Conservation (phyloP, 495 filamentous ascomycete genomes). For the Zalerion maritima region DNA sequence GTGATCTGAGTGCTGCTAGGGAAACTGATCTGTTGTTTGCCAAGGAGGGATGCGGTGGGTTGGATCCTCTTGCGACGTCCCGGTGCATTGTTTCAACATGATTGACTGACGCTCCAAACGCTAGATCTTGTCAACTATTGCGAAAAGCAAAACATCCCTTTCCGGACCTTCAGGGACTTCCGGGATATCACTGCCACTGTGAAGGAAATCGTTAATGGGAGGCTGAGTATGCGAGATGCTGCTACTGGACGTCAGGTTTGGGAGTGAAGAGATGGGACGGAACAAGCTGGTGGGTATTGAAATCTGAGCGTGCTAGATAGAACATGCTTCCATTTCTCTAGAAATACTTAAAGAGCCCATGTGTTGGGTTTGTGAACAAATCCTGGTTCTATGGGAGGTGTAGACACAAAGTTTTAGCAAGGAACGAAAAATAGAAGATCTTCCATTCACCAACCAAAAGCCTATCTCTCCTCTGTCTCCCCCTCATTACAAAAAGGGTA, state of each 20-base stretch:
- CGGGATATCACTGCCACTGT: conserved; percentile 55
- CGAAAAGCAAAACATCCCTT: conserved; percentile 61
- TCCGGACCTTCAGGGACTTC: conserved; percentile 71
- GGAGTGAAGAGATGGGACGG: too few species aligned
- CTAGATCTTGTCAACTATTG: conserved; percentile 73
- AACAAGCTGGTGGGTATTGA: too few species aligned
- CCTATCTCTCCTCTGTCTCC: too few species aligned
- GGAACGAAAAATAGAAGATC: too few species aligned
- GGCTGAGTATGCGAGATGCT: conserved; percentile 30
- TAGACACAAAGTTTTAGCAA: too few species aligned
- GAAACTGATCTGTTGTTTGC: conserved; percentile 86
- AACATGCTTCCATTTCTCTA: too few species aligned
- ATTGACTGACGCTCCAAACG: conserved; percentile 2
- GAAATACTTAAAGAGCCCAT: too few species aligned
- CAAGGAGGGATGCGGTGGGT: conserved; percentile 72
- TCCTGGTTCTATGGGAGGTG: too few species aligned
- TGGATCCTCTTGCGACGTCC: not conserved
- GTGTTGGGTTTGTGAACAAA: too few species aligned
- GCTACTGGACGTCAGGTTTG: conserved; percentile 22
- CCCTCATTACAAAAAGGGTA: too few species aligned
- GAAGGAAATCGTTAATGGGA: conserved; percentile 55
- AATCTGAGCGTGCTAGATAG: too few species aligned
- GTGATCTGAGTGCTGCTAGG: conserved; percentile 71
- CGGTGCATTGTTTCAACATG: conserved; percentile 1
- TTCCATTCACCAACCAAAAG: too few species aligned